Percentiles rank a stretch among this genome's conserved stretches.
Conservation (phyloP, 2,329 filamentous ascomycete species). For the Paraconiothyrium sp. region DNA sequence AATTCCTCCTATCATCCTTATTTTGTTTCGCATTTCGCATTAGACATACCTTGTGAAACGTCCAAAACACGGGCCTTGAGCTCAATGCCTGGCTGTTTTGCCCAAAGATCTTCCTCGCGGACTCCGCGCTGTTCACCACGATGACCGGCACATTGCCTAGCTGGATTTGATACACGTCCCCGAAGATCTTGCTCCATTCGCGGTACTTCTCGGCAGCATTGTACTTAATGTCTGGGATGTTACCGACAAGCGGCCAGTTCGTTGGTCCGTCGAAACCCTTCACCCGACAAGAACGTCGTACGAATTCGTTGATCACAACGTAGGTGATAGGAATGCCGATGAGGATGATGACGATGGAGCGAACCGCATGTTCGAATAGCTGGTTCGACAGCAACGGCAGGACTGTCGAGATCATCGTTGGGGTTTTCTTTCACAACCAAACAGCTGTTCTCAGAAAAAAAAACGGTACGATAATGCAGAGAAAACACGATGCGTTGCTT, state of each 20-base stretch:
- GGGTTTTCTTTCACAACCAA: neutral
- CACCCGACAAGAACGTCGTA: constrained; percentile 46
- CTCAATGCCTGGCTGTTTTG: constrained; percentile 54
- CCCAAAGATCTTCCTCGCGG: constrained; percentile 54
- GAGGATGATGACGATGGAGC: constrained; percentile 31
- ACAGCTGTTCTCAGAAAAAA: neutral
- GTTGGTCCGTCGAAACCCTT: constrained; percentile 51
- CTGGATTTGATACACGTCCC: constrained; percentile 57
- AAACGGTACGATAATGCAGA: neutral
- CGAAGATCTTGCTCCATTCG: constrained; percentile 53
- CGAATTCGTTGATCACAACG: constrained; percentile 49
- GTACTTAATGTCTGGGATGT: constrained; percentile 54
- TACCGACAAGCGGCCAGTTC: constrained; percentile 53
- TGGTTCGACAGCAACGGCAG: constrained; percentile 34
- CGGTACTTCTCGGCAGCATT: constrained; percentile 56
- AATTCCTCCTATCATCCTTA: neutral
- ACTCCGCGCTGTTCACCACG: constrained; percentile 55
- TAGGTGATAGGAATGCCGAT: constrained; percentile 46
- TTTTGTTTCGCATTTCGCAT: neutral
- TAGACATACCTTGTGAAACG: constrained; percentile 53
- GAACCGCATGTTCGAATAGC: constrained; percentile 35
- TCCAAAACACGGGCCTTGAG: constrained; percentile 56
- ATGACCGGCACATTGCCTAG: constrained; percentile 57
- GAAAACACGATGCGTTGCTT: neutral
- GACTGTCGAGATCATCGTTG: constrained; percentile 42